Conservation (phyloP, 345 rosid genomes). For the Corymbia maculata region DNA sequence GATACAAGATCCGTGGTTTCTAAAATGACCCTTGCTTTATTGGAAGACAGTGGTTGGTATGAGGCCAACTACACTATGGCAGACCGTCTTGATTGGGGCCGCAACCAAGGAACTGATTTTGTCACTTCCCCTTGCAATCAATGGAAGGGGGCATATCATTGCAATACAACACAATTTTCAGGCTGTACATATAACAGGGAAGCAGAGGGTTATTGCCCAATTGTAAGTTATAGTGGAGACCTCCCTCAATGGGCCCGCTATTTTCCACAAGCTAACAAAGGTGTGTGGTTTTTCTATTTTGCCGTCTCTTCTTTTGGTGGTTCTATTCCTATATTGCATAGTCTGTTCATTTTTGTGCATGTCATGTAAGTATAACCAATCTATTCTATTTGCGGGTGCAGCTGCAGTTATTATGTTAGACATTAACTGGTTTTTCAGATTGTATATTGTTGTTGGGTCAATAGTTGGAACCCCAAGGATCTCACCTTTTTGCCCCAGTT, state of each 20-base stretch:
- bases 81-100: conserved; percentile 97
- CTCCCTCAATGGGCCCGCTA: conserved; percentile 97
- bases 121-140: conserved; percentile 86
- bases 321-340: background rate
- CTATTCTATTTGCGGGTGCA: background rate
- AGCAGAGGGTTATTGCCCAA: conserved; percentile 99
- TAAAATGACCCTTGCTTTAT: conserved; percentile 88
- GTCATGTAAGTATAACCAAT: background rate
- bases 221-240: conserved; percentile 84
- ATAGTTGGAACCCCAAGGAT: background rate
- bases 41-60: conserved; percentile 99
- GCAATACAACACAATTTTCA: conserved; percentile 86
- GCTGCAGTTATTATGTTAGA: background rate
- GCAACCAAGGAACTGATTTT: conserved; percentile 88
- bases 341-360: background rate
- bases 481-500: background rate
- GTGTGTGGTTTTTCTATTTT: conserved; percentile 15
- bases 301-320: background rate
- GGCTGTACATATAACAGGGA: conserved; percentile 99
- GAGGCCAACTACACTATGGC: conserved; percentile 98
- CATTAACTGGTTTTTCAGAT: background rate
- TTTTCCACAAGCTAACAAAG: conserved; percentile 95
- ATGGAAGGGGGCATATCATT: conserved; percentile 95
- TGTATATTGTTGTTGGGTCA: background rate
- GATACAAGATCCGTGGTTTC: conserved; percentile 98